Percentiles rank a stretch among this genome's conserved stretches.
phyloP scores from a whole-genome alignment of 805 yeast genomes.

The Suhomyces kilbournensis region DNA sequence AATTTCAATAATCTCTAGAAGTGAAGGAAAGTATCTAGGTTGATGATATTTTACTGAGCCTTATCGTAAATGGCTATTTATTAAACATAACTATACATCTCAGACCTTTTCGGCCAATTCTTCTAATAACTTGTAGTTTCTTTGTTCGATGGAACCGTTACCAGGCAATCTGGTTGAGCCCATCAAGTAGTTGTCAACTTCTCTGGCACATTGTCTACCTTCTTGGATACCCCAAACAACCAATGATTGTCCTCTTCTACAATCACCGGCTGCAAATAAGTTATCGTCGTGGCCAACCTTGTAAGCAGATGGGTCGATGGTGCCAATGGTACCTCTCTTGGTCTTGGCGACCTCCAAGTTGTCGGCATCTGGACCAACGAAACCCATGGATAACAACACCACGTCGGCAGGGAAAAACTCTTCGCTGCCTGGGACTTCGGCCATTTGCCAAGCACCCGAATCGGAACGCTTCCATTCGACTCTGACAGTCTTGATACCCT shows the following conservation, averaged over 20 bases:
- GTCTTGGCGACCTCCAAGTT: conserved; percentile 66
- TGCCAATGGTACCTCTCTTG: conserved; percentile 79
- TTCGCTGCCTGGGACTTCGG: conserved; percentile 92
- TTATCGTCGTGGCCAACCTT: conserved; percentile 61
- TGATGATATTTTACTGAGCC: too few species aligned
- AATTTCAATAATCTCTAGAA: too few species aligned
- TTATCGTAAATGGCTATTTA: neutral
- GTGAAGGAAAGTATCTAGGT: too few species aligned
- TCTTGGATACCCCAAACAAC: conserved; percentile 99
- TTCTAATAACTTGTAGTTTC: conserved; percentile 73
- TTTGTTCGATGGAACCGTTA: conserved; percentile 85
- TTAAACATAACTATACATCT: neutral
- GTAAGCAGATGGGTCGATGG: conserved; percentile 62
- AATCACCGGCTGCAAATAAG: conserved; percentile 94
- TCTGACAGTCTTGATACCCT: conserved; percentile 92
- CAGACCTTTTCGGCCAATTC: conserved; percentile 65
- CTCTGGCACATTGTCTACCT: conserved; percentile 97
- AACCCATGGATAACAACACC: conserved; percentile 94
- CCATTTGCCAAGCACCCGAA: conserved; percentile 98
- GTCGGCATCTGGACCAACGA: conserved; percentile 91
- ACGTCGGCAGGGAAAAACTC: conserved; percentile 93
- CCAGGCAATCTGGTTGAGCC: conserved; percentile 86
- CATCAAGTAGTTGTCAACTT: conserved; percentile 78
- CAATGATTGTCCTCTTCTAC: conserved; percentile 97
- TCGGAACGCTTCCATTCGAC: conserved; percentile 98